These are phyloP conservation scores for Schizonepeta tenuifolia DNA, from an alignment of 257 asterid genomes.

Conservation along the genomic window DNA sequence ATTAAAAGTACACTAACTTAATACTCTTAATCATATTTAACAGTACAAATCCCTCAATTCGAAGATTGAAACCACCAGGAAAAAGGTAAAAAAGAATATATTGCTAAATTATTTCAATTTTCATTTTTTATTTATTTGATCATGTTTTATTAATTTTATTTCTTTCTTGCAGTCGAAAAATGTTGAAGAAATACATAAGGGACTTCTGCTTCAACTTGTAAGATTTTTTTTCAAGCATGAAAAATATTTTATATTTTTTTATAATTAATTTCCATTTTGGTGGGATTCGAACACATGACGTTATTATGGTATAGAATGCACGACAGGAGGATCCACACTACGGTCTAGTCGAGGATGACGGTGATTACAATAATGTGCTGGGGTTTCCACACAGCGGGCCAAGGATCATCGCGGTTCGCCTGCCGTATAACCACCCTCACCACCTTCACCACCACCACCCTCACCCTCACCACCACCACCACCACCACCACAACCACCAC, in stretches of 20 bases:
- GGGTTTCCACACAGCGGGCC: constrained; percentile 63
- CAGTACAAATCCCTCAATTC: constrained; percentile 66
- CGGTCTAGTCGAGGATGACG: constrained; percentile 85
- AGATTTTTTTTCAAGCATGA: constrained; percentile 26
- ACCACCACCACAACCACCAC: constrained; percentile 45
- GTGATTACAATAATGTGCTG: constrained; percentile 62
- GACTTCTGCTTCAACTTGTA: constrained; percentile 70
- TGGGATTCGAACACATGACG: background rate
- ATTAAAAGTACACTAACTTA: background rate
- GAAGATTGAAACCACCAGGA: constrained; percentile 73
- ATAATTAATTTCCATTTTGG: background rate
- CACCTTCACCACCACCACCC: constrained; percentile 35
- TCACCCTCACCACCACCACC: constrained; percentile 44
- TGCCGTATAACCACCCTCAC: constrained; percentile 50
- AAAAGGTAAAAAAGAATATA: constrained; percentile 59
- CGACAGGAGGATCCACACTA: constrained; percentile 86
- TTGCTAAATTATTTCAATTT: background rate
- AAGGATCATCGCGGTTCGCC: constrained; percentile 57
- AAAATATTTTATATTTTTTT: too few species aligned
- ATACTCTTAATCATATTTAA: background rate
- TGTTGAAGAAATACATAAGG: constrained; percentile 78
- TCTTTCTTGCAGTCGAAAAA: constrained; percentile 59
- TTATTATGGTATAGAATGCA: constrained; percentile 53
- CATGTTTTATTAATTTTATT: background rate
- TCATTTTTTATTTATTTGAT: background rate